phyloP scores from a whole-genome alignment of 2,329 filamentous ascomycete genomes.

The Fusarium mangiferae region DNA sequence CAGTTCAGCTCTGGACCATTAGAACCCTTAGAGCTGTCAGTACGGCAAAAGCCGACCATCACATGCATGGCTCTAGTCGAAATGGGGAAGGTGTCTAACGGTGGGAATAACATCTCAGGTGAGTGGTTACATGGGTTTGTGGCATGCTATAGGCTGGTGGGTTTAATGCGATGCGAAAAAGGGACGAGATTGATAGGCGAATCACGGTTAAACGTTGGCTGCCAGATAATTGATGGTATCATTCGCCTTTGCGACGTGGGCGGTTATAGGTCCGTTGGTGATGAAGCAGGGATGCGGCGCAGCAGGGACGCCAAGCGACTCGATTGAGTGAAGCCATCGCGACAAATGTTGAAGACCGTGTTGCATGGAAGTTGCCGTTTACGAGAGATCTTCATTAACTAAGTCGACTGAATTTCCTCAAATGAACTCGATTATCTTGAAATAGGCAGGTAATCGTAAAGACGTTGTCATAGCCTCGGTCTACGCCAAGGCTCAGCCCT shows the following conservation, averaged over 20 bases:
- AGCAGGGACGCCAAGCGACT: not conserved
- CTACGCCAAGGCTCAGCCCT: not conserved
- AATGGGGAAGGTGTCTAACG: conserved; percentile 7
- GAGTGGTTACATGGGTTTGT: conserved; percentile 3
- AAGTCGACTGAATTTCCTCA: not conserved
- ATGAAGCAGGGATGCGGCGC: not conserved
- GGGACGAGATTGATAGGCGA: not conserved
- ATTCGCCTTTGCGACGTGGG: not conserved
- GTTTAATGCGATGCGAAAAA: not conserved
- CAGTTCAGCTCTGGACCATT: not conserved
- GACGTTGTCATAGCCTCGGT: not conserved
- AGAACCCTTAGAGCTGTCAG: conserved; percentile 4
- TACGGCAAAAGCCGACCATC: conserved; percentile 4
- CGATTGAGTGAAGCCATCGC: not conserved
- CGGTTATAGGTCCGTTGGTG: not conserved
- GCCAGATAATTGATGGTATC: not conserved
- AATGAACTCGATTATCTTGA: not conserved
- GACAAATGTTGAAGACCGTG: not conserved
- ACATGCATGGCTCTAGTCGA: not conserved
- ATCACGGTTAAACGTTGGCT: not conserved
- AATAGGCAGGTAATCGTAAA: not conserved
- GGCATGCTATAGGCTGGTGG: not conserved
- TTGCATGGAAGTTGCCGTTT: not conserved
- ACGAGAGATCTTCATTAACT: not conserved
- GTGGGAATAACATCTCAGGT: conserved; percentile 23